Evolutionary conservation across 108 stramenopile genomes (phyloP), one percentile per base, ranked within the genome.

Genomic region (Stephanodiscus triporus): DNA sequence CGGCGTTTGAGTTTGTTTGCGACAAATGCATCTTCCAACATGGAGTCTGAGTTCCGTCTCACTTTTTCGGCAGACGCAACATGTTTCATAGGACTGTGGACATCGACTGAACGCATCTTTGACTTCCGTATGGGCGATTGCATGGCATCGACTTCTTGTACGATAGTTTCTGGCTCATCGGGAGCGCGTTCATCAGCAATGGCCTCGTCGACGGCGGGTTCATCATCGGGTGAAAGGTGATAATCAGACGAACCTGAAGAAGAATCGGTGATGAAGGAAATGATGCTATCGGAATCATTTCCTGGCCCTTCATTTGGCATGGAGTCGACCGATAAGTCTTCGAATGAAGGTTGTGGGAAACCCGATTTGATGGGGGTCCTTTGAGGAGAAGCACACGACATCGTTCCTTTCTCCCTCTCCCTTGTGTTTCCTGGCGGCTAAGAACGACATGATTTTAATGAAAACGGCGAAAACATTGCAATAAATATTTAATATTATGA

Each of bases 1-100:
- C 83, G 59, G 13, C 77, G 58, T 32, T 75, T 74, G 27, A 79
- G 68, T 40, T 67, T 73, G 51, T 62, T 59, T 5, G 71, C 82
- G 37, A 84, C 70, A 24, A 78, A 68, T 24, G 55, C 78, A 75
- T 84, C 83, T 63, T 80, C 78, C 37, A 84, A 47, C 75, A 84
- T 84, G 49, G 76, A 78, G 47, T 84, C 83, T 14, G 83, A 80
- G 48, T 80, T 84, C 26, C 83, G 57, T 51, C 42, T 67, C 27
- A 80, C 78, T 51, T 75, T 50, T 58, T 80, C 75, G 16, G 64
- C 49, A 26, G 66, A 75, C 9, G 83, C 83, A 30, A 70, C 67
- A 36, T 74, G 72, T 43, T 74, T 67, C 45, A 63, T 22, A 9
- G 64, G 79, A 40, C 57, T 62, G 17, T 69, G 61, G 36, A 71